Conservation (phyloP, 805 yeast species). For the Debaryomyces maramus region DNA sequence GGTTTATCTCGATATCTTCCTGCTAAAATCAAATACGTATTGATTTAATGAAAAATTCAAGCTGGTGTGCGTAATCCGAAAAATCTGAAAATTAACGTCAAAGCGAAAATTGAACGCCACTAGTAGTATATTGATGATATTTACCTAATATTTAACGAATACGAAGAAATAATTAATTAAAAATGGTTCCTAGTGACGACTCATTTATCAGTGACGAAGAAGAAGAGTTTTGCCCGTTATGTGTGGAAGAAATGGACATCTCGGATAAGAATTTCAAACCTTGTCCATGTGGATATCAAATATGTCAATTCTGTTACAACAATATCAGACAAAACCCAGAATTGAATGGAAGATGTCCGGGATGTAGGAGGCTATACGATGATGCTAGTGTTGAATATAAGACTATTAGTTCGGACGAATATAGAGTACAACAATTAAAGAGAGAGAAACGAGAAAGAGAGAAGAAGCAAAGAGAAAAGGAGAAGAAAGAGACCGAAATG, state of each 20-base stretch:
- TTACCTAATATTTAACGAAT: no score
- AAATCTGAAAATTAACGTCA: conserved; percentile 1
- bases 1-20: no score
- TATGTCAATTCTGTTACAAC: conserved; percentile 97
- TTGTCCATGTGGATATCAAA: conserved; percentile 99
- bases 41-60: no score
- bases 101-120: conserved; percentile 1
- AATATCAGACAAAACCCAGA: conserved; percentile 95
- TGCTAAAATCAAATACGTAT: no score
- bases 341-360: conserved; percentile 94
- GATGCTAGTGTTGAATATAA: conserved; percentile 91
- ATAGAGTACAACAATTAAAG: conserved; percentile 76
- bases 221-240: conserved; percentile 83
- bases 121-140: not conserved
- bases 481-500: conserved; percentile 85
- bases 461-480: conserved; percentile 84
- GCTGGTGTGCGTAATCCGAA: conserved; percentile 2
- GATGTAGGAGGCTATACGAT: conserved; percentile 91
- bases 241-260: conserved; percentile 97
- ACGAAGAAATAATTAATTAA: conserved; percentile 2
- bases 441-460: conserved; percentile 81
- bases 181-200: conserved; percentile 43
- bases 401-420: conserved; percentile 80
- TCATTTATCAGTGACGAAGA: conserved; percentile 75
- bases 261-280: conserved; percentile 96